phyloP scores from a whole-genome alignment of 169 alveolate species.

The Eimeria maxima region DNA sequence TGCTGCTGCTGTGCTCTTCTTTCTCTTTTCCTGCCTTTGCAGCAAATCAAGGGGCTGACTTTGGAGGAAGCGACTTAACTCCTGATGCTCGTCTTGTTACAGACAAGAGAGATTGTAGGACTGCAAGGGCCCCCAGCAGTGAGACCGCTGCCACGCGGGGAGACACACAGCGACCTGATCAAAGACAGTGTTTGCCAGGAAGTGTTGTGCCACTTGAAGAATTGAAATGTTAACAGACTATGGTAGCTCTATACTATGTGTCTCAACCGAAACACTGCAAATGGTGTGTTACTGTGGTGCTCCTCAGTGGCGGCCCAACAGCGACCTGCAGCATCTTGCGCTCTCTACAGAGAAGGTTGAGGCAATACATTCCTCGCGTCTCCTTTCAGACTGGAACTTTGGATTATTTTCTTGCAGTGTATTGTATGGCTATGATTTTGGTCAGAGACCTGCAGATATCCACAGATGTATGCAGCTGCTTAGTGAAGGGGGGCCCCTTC shows the following conservation, averaged over 20 bases:
- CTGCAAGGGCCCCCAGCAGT: slow-evolving; percentile 64
- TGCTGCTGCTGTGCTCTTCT: not conserved
- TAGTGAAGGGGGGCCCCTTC: slow-evolving; percentile 49
- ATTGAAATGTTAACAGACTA: not conserved
- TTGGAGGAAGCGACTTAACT: slow-evolving; percentile 19
- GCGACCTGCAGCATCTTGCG: slow-evolving; percentile 32
- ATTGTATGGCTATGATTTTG: not conserved
- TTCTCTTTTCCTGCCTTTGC: not conserved
- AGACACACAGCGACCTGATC: slow-evolving; percentile 11
- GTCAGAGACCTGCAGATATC: not conserved
- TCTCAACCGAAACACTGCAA: not conserved
- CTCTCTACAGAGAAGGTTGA: not conserved
- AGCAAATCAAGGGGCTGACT: not conserved
- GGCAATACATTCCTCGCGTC: not conserved
- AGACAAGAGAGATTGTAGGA: not conserved
- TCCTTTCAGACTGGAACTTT: not conserved
- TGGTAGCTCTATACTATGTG: not conserved
- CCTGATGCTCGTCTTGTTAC: not conserved
- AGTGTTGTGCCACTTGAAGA: not conserved
- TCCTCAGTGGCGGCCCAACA: slow-evolving; percentile 55
- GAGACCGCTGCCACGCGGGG: slow-evolving; percentile 70
- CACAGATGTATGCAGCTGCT: not conserved
- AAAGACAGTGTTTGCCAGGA: not conserved
- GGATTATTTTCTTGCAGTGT: not conserved
- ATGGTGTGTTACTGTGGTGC: not conserved